phyloP scores from a whole-genome alignment of 208 protist species.

The Leishmania tropica region DNA sequence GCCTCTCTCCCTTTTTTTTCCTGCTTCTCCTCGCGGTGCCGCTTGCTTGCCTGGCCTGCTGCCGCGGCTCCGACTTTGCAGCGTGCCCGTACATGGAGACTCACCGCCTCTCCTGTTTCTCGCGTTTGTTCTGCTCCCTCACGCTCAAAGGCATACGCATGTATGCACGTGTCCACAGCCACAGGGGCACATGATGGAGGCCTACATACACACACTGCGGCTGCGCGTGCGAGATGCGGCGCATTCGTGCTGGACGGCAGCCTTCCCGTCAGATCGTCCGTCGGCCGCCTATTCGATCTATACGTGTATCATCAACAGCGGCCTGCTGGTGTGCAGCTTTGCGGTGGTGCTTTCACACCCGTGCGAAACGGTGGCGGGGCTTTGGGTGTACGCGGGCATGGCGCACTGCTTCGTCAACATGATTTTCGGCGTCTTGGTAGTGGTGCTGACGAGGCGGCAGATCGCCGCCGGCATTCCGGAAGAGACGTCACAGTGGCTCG shows the following conservation, averaged over 20 bases:
- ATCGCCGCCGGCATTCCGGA: conserved; percentile 60
- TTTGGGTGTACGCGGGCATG: conserved; percentile 50
- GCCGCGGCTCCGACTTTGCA: too few relatives aligned
- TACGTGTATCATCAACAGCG: conserved; percentile 50
- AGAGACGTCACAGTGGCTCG: conserved; percentile 25
- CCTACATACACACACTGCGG: conserved; percentile 25
- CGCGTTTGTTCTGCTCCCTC: background rate
- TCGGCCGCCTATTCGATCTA: conserved; percentile 64
- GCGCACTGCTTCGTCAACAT: conserved; percentile 68
- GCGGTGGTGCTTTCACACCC: conserved; percentile 29
- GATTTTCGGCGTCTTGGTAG: conserved; percentile 53
- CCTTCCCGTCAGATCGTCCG: conserved; percentile 70
- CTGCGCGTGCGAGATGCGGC: conserved; percentile 30
- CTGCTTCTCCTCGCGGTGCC: background rate
- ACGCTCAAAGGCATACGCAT: too few relatives aligned
- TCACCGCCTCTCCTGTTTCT: background rate
- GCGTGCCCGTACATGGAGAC: too few relatives aligned
- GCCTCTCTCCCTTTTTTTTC: background rate
- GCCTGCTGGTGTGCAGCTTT: conserved; percentile 56
- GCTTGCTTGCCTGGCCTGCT: background rate
- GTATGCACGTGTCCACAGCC: background rate
- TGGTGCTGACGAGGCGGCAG: conserved; percentile 40
- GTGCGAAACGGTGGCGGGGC: conserved; percentile 24
- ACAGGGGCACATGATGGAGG: conserved; percentile 11
- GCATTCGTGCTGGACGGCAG: conserved; percentile 19